These are phyloP conservation scores for Pestalotiopsis sp. DNA, from an alignment of 2,329 filamentous ascomycete genomes.

Conservation along the genomic window DNA sequence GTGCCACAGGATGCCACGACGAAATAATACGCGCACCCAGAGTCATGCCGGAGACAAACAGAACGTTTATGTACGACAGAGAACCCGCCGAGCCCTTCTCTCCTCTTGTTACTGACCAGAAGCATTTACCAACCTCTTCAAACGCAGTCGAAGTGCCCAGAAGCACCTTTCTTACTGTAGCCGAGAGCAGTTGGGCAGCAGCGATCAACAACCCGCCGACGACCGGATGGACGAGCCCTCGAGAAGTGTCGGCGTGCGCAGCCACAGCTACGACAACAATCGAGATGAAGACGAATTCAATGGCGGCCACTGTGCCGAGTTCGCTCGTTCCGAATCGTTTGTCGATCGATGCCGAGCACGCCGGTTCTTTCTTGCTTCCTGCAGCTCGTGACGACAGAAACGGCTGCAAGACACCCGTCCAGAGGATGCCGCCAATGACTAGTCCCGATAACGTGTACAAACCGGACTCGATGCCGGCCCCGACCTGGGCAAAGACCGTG, in stretches of 20 bases:
- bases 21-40: constrained; percentile 44
- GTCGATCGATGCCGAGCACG: constrained; percentile 32
- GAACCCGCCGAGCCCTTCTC: constrained; percentile 19
- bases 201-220: constrained; percentile 61
- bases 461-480: constrained; percentile 51
- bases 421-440: constrained; percentile 54
- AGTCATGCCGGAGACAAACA: constrained; percentile 54
- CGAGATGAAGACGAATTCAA: constrained; percentile 42
- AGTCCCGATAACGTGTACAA: constrained; percentile 54
- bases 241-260: constrained; percentile 32
- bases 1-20: constrained; percentile 27
- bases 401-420: constrained; percentile 43
- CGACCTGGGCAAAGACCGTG: constrained; percentile 62
- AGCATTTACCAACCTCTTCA: constrained; percentile 58
- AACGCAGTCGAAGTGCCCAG: constrained; percentile 63
- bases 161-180: constrained; percentile 51
- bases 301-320: constrained; percentile 35
- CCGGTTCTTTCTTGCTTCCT: constrained; percentile 19
- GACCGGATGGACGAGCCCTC: constrained; percentile 42
- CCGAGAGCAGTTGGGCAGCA: constrained; percentile 55
- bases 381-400: constrained; percentile 25
- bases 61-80: constrained; percentile 40
- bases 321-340: constrained; percentile 41
- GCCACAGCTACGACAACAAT: constrained; percentile 35
- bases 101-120: constrained; percentile 40